Conservation (phyloP, 2,329 filamentous ascomycete genomes). For the Paramyrothecium sp. region DNA sequence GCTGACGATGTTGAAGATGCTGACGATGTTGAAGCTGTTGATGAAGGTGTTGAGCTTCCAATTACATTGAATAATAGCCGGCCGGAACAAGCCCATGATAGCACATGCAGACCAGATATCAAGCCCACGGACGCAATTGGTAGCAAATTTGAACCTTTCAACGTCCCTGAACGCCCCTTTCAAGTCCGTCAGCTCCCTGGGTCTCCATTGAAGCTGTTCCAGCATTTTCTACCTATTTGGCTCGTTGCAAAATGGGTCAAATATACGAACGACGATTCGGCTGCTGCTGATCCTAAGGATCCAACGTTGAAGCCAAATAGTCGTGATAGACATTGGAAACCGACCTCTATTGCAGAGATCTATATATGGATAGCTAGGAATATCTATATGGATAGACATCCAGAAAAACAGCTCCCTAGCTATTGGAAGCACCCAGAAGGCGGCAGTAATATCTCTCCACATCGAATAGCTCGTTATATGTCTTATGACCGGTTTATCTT, state of each 20-base stretch:
- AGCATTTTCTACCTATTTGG: background rate
- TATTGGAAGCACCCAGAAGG: background rate
- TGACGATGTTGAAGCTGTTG: too few species aligned
- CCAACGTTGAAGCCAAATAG: too few species aligned
- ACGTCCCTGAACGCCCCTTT: background rate
- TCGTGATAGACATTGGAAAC: too few species aligned
- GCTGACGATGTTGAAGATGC: too few species aligned
- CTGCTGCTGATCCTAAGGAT: too few species aligned
- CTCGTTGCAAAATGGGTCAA: background rate
- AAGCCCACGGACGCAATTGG: background rate
- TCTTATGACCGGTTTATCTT: background rate
- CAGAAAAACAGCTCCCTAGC: background rate
- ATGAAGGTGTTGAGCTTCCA: background rate
- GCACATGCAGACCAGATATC: background rate
- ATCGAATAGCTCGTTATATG: background rate
- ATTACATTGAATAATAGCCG: background rate
- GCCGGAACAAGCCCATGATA: background rate
- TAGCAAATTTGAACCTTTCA: slow-evolving; percentile 1
- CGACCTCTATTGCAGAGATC: background rate
- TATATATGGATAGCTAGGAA: background rate
- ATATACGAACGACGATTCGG: too few species aligned
- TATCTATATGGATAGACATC: background rate
- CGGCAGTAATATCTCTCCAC: background rate
- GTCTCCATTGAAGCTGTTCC: background rate
- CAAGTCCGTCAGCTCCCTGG: background rate